These are phyloP conservation scores for Fusarium odoratissimum DNA, from an alignment of 2,329 filamentous ascomycete genomes.

Conservation along the genomic window DNA sequence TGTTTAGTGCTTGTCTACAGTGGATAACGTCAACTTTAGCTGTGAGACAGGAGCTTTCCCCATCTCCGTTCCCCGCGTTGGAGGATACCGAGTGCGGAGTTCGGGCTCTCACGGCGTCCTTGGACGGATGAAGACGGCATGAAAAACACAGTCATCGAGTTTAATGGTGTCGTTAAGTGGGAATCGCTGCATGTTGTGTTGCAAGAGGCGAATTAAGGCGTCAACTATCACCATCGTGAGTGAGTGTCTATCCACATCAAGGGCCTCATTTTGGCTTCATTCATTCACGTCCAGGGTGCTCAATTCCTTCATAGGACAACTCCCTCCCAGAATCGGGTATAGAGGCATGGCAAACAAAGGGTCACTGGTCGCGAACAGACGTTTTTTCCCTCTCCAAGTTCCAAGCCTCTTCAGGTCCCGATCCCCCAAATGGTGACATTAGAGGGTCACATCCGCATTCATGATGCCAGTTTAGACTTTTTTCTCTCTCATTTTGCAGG, in stretches of 20 bases:
- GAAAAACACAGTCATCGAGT: not conserved
- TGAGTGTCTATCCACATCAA: conserved; percentile 16
- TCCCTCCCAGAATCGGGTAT: conserved; percentile 29
- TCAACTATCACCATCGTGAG: not conserved
- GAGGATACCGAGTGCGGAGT: conserved; percentile 29
- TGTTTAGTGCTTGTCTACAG: conserved; percentile 9
- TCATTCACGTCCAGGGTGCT: conserved; percentile 37
- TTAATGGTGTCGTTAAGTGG: not conserved
- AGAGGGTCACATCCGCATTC: conserved; percentile 36
- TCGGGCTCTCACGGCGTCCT: conserved; percentile 20
- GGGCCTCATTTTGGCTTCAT: conserved; percentile 23
- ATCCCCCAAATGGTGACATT: conserved; percentile 6
- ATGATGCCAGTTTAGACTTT: conserved; percentile 25
- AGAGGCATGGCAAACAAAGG: conserved; percentile 7
- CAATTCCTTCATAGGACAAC: conserved; percentile 33
- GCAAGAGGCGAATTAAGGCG: conserved; percentile 33
- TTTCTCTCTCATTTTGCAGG: not conserved
- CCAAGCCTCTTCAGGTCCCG: conserved; percentile 6
- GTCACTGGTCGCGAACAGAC: conserved; percentile 6
- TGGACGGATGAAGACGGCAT: conserved; percentile 25
- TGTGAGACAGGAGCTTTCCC: conserved; percentile 18
- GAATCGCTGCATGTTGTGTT: conserved; percentile 4
- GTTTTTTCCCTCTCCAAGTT: not conserved
- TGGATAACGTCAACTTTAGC: conserved; percentile 10
- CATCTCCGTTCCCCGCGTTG: conserved; percentile 24